Evolutionary conservation across 371 early-diverging fungal species (phyloP).

Genomic region (Zychaea mexicana): DNA sequence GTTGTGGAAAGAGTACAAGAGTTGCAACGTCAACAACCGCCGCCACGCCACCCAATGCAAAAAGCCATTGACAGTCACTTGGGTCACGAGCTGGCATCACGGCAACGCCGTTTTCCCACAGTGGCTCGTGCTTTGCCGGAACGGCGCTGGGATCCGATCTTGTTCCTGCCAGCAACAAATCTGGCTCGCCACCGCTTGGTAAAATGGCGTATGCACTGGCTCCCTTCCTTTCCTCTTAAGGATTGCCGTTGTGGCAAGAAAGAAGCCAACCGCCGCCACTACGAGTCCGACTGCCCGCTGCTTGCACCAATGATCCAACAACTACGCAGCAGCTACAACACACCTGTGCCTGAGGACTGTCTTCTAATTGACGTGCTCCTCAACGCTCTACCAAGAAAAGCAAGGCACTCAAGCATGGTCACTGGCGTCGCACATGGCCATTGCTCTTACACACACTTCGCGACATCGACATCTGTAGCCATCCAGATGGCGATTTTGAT

Average conservation of each 20-base stretch:
- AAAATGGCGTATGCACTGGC: slow-evolving; percentile 11
- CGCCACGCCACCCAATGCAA: neutral
- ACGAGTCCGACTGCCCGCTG: neutral
- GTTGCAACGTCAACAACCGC: neutral
- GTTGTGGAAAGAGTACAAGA: neutral
- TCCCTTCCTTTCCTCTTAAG: slow-evolving; percentile 5
- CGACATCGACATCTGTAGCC: slow-evolving; percentile 1
- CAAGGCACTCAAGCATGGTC: neutral
- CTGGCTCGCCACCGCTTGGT: slow-evolving; percentile 7
- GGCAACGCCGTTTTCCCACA: too few relatives aligned
- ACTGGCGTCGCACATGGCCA: slow-evolving; percentile 8
- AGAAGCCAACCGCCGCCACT: slow-evolving; percentile 1
- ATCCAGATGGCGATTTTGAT: slow-evolving; percentile 5
- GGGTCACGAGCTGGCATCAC: neutral
- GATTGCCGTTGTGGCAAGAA: neutral
- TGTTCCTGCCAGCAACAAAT: slow-evolving; percentile 1
- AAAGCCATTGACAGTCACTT: neutral
- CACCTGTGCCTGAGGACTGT: neutral
- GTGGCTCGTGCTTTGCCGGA: neutral
- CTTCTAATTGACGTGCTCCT: neutral
- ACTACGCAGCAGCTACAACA: neutral
- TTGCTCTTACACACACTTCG: slow-evolving; percentile 1
- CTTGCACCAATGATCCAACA: neutral
- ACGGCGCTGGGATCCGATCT: neutral
- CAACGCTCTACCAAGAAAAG: neutral